Evolutionary conservation across 169 alveolate genomes (phyloP), one percentile per base, ranked within the genome.

Genomic region (Plasmodium falciparum): DNA sequence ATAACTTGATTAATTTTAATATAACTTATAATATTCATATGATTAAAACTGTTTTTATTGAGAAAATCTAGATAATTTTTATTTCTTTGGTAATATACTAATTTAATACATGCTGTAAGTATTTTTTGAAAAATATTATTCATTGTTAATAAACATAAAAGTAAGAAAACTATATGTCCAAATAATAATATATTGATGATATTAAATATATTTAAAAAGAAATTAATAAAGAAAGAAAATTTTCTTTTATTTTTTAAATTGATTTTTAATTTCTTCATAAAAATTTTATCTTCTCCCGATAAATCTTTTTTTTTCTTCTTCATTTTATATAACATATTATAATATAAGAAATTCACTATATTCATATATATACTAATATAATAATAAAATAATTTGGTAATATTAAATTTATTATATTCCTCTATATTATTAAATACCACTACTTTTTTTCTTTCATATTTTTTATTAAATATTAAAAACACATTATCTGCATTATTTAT

Each of bases 341-440:
- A 56, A 67, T 69, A 80, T 22, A 80, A 26, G 4, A 80, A 11
- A 1, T 52, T 69, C 4, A 69, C 29, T 15, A 80, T 80, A 29
- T 69, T 69, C 1, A 80, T 58, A 49, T 80, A 80, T 24, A 80
- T 69, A 72, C 66, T 80, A 17, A 80, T 22, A 50, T 80, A 80
- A 63, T 80, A 80, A 9, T 58, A 80, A 49, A 80, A 72, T 11
- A 80, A 56, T 43, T 69, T 69, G 0, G 26, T 52, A 0, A 69
- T 8, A 52, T 80, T 69, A 11, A 80, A 69, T 20, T 69, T 80
- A 54, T 54, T 56, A 17, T 69, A 69, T n/a, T 69, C 83, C 24
- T 80, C 83, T 17, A 22, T 52, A 56, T 73, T 54, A 50, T 69
- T 80, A 15, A 24, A 54, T 2, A 73, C 80, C 9, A 69, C 9